phyloP scores from a whole-genome alignment of 2,329 filamentous ascomycete genomes.

The Aspergillus sclerotialis region DNA sequence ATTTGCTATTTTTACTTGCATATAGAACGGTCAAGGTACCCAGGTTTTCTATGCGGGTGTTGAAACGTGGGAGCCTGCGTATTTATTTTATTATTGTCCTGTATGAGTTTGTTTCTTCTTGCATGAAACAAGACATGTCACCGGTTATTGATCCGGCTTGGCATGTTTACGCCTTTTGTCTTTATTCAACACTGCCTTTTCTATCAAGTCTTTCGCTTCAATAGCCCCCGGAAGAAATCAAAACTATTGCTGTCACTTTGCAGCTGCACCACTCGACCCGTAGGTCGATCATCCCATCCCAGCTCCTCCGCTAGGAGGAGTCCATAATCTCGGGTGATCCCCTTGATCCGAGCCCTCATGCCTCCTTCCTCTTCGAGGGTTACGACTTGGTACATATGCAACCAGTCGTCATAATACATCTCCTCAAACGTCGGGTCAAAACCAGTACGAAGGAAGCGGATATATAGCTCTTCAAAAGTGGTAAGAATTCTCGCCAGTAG shows the following conservation, averaged over 20 bases:
- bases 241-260: slow-evolving; percentile 98
- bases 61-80: too few species aligned
- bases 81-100: too few species aligned
- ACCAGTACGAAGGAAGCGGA: slow-evolving; percentile 64
- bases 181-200: too few species aligned
- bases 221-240: slow-evolving; percentile 86
- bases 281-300: slow-evolving; percentile 62
- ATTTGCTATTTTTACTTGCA: too few species aligned
- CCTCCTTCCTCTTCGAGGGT: slow-evolving; percentile 77
- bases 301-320: slow-evolving; percentile 79
- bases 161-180: too few species aligned
- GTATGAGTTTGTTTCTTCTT: too few species aligned
- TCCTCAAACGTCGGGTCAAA: slow-evolving; percentile 68
- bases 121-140: too few species aligned
- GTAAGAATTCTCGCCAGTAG: slow-evolving; percentile 76
- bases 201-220: slow-evolving; percentile 72
- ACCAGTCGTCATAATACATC: slow-evolving; percentile 75
- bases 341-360: slow-evolving; percentile 66
- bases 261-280: slow-evolving; percentile 71
- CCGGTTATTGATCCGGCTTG: too few species aligned
- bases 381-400: slow-evolving; percentile 69
- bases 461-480: slow-evolving; percentile 70
- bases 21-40: too few species aligned
- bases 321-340: slow-evolving; percentile 89
- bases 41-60: too few species aligned